Evolutionary conservation across 805 yeast species (phyloP).

Genomic region (Saturnispora gosingensis): DNA sequence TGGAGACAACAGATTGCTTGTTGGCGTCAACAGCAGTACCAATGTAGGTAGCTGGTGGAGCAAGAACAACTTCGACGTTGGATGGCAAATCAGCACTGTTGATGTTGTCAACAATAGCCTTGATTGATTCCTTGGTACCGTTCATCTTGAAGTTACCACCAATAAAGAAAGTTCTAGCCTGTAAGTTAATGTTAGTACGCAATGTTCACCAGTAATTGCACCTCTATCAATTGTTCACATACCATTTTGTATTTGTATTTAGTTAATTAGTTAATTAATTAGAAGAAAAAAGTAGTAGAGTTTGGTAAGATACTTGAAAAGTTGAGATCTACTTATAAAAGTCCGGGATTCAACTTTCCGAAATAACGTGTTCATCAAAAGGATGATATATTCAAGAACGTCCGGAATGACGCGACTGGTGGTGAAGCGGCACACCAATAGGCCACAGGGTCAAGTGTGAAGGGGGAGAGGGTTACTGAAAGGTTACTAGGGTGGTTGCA

Average conservation of each 20-base stretch:
- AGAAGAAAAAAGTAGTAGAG: background rate
- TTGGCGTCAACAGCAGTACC: conserved; percentile 60
- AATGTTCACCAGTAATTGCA: background rate
- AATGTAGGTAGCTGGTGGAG: conserved; percentile 94
- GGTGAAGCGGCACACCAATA: background rate
- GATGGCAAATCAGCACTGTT: conserved; percentile 69
- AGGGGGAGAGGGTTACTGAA: background rate
- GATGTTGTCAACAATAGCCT: conserved; percentile 72
- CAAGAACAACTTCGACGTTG: conserved; percentile 84
- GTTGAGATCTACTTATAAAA: background rate
- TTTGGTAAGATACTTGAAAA: background rate
- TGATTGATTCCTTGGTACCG: conserved; percentile 83
- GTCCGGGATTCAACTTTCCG: conserved; percentile 4
- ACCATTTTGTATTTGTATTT: conserved; percentile 4
- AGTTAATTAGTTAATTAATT: background rate
- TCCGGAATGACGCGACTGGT: background rate
- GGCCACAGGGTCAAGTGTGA: background rate
- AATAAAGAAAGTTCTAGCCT: conserved; percentile 61
- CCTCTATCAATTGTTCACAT: background rate
- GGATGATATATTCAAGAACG: background rate
- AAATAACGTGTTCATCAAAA: background rate
- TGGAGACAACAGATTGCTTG: conserved; percentile 62
- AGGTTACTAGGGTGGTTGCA: too few relatives aligned
- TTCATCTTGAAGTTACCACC: conserved; percentile 99
- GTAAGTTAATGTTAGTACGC: background rate